Evolutionary conservation across 2,329 filamentous ascomycete genomes (phyloP), one percentile per base, ranked within the genome.

Genomic region (Ascocoryne sarcoides): DNA sequence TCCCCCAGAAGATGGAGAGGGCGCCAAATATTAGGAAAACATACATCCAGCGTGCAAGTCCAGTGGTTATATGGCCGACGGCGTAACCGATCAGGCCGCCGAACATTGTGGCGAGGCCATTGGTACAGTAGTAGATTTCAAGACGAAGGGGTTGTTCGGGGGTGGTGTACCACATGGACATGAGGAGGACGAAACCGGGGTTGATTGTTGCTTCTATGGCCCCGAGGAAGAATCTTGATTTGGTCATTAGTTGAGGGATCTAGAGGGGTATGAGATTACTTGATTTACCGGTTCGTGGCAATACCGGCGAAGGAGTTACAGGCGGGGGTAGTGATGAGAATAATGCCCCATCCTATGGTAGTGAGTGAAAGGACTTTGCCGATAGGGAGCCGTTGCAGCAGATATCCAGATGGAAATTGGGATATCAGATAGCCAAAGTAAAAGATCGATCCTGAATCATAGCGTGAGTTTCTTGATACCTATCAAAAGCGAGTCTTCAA

Each of bases 21-120:
- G 71, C 68, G 1, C 73, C 67, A 49, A 76, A 75, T 44, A 79
- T 75, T 12, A 77, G 48, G 58, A 76, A 80, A 41, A 82, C 77
- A 47, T 79, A 82, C 52, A 77, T 75, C 79, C 79, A 84, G 0
- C 70, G 72, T 0, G 70, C 65, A 15, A 82, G 63, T 1, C 65
- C 62, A 10, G 72, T 75, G 29, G 66, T 63, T 48, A 76, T 76
- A 46, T 77, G 66, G 60, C 67, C 69, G 37, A 73, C 68, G 26
- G 68, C 67, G 47, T 71, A 71, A 66, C 69, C 70, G n/a, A 70
- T 57, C 4, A 70, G 45, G 19, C 58, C 62, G 8, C 68, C 67
- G 28, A 67, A 45, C 20, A 70, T 58, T 46, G 70, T 67, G 1
- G 68, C 75, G 10, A 79, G 63, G 2, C 75, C 75, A 47, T 78